Evolutionary conservation across 441 rosid genomes (phyloP), one percentile per base, ranked within the genome.

Genomic region (Erodium moschatum): DNA sequence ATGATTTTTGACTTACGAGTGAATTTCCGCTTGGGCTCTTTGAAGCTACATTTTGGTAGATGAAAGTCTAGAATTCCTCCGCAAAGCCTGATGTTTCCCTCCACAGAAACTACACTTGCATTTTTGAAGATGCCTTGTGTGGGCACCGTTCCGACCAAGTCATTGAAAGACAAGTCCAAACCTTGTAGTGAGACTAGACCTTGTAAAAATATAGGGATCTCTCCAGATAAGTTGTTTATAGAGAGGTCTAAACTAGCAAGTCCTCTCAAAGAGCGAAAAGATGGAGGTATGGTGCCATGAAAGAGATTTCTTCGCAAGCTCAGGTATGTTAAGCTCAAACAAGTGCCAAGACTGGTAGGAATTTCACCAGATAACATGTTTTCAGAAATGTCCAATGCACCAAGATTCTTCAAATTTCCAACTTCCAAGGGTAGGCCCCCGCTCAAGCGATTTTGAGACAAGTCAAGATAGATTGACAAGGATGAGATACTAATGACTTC

Each of bases 61-160:
- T 75, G 63, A 6, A 77, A 19, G 15, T 66, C 67, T 2, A 65
- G 31, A 11, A 71, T 66, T 2, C 83, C 79, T 13, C 81, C 83
- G 50, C 81, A 80, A 11, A 77, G 71, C 67, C 52, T 60, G 20
- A 18, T 20, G 48, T 78, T 75, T 29, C 72, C 81, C 5, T 24
- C 2, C 0, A 77, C 9, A 0, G 68, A 72, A 11, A 75, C 3
- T 7, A 63, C 70, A 63, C 71, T 77, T 16, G 70, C 66, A 73
- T 77, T 77, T 46, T 12, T 11, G 44, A 80, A 77, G 58, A 80
- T 38, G 13, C 81, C 79, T 10, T 13, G 6, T 5, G 35, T 38
- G 24, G 77, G 75, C 5, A 76, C 65, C 18, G 19, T 19, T 2
- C 78, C 78, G 24, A 67, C 69, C 8, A 80, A 69, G 13, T 72